Percentiles rank a stretch among this genome's conserved stretches.
phyloP scores from a whole-genome alignment of 768 basidiomycete species.

The Mycena chlorophos region DNA sequence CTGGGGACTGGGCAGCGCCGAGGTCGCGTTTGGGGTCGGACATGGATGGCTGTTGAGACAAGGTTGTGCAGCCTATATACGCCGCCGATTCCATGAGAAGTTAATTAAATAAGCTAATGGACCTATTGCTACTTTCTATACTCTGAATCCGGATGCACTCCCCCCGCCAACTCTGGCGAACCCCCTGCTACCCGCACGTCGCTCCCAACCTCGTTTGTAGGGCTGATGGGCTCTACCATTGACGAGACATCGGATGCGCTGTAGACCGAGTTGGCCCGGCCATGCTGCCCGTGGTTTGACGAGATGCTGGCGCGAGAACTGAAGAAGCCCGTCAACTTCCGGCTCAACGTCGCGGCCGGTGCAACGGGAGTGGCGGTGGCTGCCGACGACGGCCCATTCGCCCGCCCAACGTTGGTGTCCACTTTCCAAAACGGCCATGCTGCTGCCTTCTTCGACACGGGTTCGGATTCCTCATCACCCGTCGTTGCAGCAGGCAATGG shows the following conservation, averaged over 20 bases:
- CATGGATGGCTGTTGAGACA: slow-evolving; percentile 31
- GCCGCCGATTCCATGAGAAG: no score
- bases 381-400: slow-evolving; percentile 28
- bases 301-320: slow-evolving; percentile 55
- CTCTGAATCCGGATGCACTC: slow-evolving; percentile 11
- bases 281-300: slow-evolving; percentile 38
- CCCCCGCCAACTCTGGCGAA: slow-evolving; percentile 27
- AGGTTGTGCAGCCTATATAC: neutral
- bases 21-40: slow-evolving; percentile 33
- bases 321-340: slow-evolving; percentile 75
- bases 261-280: slow-evolving; percentile 42
- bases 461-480: slow-evolving; percentile 35
- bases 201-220: slow-evolving; percentile 39
- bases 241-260: slow-evolving; percentile 63
- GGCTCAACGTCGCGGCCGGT: slow-evolving; percentile 40
- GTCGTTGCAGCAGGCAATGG: slow-evolving; percentile 41
- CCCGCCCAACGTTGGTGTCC: slow-evolving; percentile 32
- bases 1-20: slow-evolving; percentile 19
- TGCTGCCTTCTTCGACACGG: slow-evolving; percentile 31
- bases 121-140: slow-evolving; percentile 4
- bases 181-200: slow-evolving; percentile 31
- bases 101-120: no score
- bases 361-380: slow-evolving; percentile 31
- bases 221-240: slow-evolving; percentile 59
- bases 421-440: slow-evolving; percentile 56